Evolutionary conservation across 2,329 filamentous ascomycete genomes (phyloP).

Genomic region (Exutisphaerella laricina): DNA sequence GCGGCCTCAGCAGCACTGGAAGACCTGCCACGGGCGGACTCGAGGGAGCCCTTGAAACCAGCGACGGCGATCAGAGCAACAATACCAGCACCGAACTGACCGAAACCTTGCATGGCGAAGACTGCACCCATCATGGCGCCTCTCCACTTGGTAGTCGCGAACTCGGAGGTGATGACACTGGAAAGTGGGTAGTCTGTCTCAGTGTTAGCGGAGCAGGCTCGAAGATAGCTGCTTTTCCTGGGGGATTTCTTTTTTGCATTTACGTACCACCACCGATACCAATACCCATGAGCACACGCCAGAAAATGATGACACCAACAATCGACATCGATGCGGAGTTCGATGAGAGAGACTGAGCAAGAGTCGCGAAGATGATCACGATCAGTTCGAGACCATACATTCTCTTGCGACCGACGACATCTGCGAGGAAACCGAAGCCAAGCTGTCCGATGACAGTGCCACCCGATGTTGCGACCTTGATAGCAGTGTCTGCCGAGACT

Average conservation of each 20-base stretch:
- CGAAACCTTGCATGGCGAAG: conserved; percentile 82
- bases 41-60: conserved; percentile 36
- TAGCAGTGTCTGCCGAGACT: conserved; percentile 63
- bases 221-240: too few species aligned
- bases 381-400: conserved; percentile 83
- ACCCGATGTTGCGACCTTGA: conserved; percentile 78
- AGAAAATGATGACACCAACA: conserved; percentile 68
- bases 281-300: conserved; percentile 73
- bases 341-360: conserved; percentile 64
- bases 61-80: conserved; percentile 60
- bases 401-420: conserved; percentile 69
- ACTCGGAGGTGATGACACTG: conserved; percentile 80
- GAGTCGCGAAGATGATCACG: conserved; percentile 71
- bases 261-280: conserved; percentile 60
- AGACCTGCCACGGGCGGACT: conserved; percentile 28
- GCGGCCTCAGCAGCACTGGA: conserved; percentile 46
- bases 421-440: conserved; percentile 71
- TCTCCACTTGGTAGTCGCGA: conserved; percentile 78
- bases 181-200: conserved; percentile 78
- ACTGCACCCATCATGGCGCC: conserved; percentile 84
- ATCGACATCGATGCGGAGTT: conserved; percentile 57
- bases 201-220: too few species aligned
- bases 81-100: conserved; percentile 69
- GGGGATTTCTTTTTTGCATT: too few species aligned
- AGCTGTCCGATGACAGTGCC: conserved; percentile 81